These are phyloP conservation scores for Sporobolomyces roseus DNA, from an alignment of 768 basidiomycete genomes.

Conservation along the genomic window DNA sequence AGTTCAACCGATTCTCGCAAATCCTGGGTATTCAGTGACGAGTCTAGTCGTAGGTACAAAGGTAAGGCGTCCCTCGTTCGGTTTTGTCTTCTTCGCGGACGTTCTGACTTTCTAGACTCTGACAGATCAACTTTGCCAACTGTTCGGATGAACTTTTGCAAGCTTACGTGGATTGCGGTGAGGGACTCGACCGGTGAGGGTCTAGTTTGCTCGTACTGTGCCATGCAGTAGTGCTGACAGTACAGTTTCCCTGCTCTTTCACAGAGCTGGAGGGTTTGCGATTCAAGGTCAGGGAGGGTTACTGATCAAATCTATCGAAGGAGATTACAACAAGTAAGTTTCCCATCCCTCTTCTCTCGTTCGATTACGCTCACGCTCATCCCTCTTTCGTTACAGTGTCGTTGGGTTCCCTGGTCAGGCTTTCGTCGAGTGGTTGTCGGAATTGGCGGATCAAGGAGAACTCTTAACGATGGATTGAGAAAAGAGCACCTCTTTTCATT, in stretches of 20 bases:
- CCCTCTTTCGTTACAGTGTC: no score
- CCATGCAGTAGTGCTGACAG: constrained; percentile 55
- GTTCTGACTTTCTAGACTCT: not conserved
- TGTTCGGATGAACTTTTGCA: constrained; percentile 31
- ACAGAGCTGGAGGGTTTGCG: constrained; percentile 90
- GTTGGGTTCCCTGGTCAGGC: constrained; percentile 88
- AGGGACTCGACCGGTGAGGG: constrained; percentile 33
- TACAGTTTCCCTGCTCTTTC: constrained; percentile 56
- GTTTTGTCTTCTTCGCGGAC: no score
- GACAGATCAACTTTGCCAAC: constrained; percentile 36
- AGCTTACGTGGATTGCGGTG: constrained; percentile 40
- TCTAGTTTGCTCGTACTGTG: constrained; percentile 50
- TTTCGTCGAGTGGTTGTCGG: constrained; percentile 69
- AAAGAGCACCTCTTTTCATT: not conserved
- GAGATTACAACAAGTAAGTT: constrained; percentile 72
- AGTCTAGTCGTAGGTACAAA: constrained; percentile 15
- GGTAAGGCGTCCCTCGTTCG: not conserved
- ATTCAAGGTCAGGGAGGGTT: constrained; percentile 82
- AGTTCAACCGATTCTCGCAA: constrained; percentile 35
- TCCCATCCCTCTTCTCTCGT: no score
- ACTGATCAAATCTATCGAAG: constrained; percentile 74
- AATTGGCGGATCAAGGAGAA: constrained; percentile 65
- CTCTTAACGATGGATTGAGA: constrained; percentile 33
- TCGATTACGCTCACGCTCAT: no score
- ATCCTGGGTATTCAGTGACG: constrained; percentile 12